Evolutionary conservation across 2,329 filamentous ascomycete species (phyloP).

Genomic region (Chaetomium strumarium): DNA sequence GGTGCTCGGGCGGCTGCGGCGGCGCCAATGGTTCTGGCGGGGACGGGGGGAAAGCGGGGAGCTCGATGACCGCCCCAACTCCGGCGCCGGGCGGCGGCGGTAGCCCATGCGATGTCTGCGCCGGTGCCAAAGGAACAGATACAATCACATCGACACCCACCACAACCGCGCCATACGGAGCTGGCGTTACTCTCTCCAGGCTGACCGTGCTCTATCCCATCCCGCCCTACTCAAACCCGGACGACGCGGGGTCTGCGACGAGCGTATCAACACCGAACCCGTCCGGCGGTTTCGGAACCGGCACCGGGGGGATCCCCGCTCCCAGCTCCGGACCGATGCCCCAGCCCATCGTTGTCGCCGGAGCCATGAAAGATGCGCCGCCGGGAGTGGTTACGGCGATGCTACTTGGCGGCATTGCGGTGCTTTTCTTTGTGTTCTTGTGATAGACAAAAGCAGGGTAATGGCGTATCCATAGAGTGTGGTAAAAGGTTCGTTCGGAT

Average conservation of each 20-base stretch:
- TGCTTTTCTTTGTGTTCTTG: constrained; percentile 16
- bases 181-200: constrained; percentile 9
- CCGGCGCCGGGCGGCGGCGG: no score
- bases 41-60: no score
- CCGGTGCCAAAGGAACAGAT: background rate
- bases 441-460: constrained; percentile 10
- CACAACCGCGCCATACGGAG: background rate
- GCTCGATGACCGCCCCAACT: no score
- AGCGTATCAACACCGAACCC: background rate
- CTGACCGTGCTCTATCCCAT: constrained; percentile 17
- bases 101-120: background rate
- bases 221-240: background rate
- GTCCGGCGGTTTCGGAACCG: background rate
- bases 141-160: constrained; percentile 9
- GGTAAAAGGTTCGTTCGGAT: no score
- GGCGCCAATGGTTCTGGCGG: background rate
- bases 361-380: constrained; percentile 3
- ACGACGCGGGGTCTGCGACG: background rate
- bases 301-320: background rate
- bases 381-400: constrained; percentile 8
- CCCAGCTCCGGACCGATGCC: background rate
- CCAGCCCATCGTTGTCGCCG: background rate
- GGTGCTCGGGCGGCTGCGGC: background rate
- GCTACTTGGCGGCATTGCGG: constrained; percentile 4
- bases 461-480: no score